phyloP scores from a whole-genome alignment of 164 flowering plant genomes.

The Protea cynaroides region DNA sequence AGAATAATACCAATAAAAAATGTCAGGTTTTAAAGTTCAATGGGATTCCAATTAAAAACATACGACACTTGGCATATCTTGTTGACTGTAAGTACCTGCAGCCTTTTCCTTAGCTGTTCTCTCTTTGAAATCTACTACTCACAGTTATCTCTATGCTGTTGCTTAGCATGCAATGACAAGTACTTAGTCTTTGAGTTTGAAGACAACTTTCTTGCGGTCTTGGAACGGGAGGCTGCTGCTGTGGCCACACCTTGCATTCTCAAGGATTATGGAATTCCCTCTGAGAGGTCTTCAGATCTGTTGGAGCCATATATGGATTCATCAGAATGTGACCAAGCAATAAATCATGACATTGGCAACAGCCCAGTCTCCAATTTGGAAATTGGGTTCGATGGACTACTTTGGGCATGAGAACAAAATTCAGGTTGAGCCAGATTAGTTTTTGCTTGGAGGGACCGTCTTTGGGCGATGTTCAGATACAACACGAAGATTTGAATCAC shows the following conservation, averaged over 20 bases:
- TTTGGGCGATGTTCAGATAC: neutral
- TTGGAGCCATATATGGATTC: slow-evolving; percentile 60
- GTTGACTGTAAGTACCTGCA: slow-evolving; percentile 64
- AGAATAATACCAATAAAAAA: neutral
- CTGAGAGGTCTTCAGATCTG: slow-evolving; percentile 75
- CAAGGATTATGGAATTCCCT: slow-evolving; percentile 81
- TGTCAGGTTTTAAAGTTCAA: slow-evolving; percentile 85
- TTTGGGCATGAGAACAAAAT: slow-evolving; percentile 55
- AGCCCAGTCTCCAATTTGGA: slow-evolving; percentile 66
- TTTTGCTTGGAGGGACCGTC: neutral
- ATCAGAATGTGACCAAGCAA: slow-evolving; percentile 29
- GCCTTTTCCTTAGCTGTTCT: neutral
- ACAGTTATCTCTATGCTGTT: slow-evolving; percentile 7
- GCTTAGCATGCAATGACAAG: slow-evolving; percentile 68
- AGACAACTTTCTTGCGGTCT: slow-evolving; percentile 72
- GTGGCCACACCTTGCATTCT: slow-evolving; percentile 61
- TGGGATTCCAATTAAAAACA: slow-evolving; percentile 73
- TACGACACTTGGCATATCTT: slow-evolving; percentile 85
- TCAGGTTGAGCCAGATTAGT: too few relatives aligned
- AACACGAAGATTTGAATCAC: neutral
- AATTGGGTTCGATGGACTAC: slow-evolving; percentile 76
- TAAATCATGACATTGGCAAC: slow-evolving; percentile 45
- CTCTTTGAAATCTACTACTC: slow-evolving; percentile 1
- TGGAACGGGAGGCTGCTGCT: slow-evolving; percentile 71
- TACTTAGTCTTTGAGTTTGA: slow-evolving; percentile 88